A percentile compares a stretch with the other conserved stretches of the same genome.
phyloP scores from a whole-genome alignment of 805 yeast genomes.

The Wickerhamiella azyma region DNA sequence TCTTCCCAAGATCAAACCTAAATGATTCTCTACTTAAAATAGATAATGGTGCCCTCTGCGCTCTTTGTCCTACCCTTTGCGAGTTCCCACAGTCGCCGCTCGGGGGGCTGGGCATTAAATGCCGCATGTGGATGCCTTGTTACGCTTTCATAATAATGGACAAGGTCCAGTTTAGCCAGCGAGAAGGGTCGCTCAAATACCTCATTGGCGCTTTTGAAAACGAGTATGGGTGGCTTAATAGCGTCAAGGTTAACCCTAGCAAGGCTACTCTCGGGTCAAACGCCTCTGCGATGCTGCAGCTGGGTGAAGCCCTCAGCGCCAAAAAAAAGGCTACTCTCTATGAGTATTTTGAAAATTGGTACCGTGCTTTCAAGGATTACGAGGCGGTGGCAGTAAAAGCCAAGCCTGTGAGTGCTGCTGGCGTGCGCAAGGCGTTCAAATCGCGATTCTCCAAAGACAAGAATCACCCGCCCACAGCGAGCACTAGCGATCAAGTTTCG shows the following conservation, averaged over 20 bases:
- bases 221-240: slow-evolving; percentile 9
- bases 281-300: slow-evolving; percentile 9
- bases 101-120: neutral
- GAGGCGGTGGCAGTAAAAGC: slow-evolving; percentile 1
- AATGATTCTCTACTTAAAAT: too few relatives aligned
- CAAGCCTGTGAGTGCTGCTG: neutral
- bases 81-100: too few relatives aligned
- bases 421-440: slow-evolving; percentile 7
- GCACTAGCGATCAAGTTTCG: neutral
- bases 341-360: slow-evolving; percentile 10
- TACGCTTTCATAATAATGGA: slow-evolving; percentile 5
- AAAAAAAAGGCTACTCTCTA: slow-evolving; percentile 8
- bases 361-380: slow-evolving; percentile 9
- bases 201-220: slow-evolving; percentile 10
- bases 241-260: slow-evolving; percentile 5
- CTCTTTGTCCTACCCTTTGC: too few relatives aligned
- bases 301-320: slow-evolving; percentile 12
- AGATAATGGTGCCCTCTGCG: too few relatives aligned
- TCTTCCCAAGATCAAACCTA: too few relatives aligned
- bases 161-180: slow-evolving; percentile 6
- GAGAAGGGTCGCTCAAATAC: slow-evolving; percentile 10
- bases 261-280: slow-evolving; percentile 2
- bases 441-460: neutral
- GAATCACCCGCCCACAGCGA: neutral
- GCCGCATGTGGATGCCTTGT: neutral